Evolutionary conservation across 2,329 filamentous ascomycete genomes (phyloP).

Genomic region (Fusarium praegraminearum): DNA sequence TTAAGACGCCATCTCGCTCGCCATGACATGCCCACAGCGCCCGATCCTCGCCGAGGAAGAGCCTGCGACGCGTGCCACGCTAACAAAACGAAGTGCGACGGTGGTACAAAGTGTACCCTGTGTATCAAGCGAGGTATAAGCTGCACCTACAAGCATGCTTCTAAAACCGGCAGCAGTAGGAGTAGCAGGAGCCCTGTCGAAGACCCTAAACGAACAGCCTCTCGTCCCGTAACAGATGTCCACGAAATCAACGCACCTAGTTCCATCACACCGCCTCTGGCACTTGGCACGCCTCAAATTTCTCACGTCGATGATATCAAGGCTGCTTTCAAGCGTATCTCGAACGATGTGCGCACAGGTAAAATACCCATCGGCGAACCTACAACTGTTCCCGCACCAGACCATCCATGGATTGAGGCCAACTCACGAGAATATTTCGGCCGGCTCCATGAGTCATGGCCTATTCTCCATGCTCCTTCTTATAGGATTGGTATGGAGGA

Average conservation of each 20-base stretch:
- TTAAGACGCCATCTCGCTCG: constrained; percentile 54
- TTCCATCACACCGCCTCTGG: constrained; percentile 4
- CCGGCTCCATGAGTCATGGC: constrained; percentile 57
- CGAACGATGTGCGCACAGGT: constrained; percentile 9
- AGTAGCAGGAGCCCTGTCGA: constrained; percentile 19
- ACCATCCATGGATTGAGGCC: constrained; percentile 36
- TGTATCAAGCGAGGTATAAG: constrained; percentile 55
- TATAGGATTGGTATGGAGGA: constrained; percentile 48
- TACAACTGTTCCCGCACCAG: constrained; percentile 1
- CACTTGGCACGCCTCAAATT: constrained; percentile 1
- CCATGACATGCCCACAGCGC: constrained; percentile 50
- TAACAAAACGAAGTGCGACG: constrained; percentile 61
- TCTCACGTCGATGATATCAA: constrained; percentile 19
- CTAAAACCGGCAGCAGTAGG: constrained; percentile 15
- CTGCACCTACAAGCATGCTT: constrained; percentile 53
- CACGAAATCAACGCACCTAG: not conserved
- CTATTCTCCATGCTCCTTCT: constrained; percentile 55
- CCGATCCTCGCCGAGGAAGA: constrained; percentile 52
- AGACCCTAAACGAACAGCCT: not conserved
- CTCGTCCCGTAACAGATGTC: not conserved
- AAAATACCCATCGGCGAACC: constrained; percentile 25
- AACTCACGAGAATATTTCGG: constrained; percentile 53
- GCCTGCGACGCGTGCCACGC: constrained; percentile 59
- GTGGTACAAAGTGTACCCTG: constrained; percentile 54
- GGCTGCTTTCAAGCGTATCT: constrained; percentile 24